Evolutionary conservation across 768 basidiomycete species (phyloP), one percentile per base, ranked within the genome.

Genomic region (Termitomyces sp.): DNA sequence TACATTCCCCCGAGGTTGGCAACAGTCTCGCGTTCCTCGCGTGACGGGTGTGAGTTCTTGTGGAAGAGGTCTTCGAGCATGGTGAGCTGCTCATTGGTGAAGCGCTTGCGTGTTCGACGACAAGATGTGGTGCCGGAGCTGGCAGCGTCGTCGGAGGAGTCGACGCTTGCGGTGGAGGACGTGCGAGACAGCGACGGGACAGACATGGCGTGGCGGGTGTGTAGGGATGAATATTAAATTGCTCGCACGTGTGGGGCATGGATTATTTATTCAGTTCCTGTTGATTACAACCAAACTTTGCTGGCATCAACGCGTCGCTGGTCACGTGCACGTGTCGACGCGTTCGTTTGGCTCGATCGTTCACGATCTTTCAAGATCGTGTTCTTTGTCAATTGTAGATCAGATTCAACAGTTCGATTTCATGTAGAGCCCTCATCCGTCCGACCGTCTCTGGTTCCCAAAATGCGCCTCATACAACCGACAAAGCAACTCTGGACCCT

Each of bases 11-110:
- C 83, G 11, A 81, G 73, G 40, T 67, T 74, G 9, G 86, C 86
- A 40, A 88, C 75, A 0, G 73, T 67, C 58, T 89, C 88, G 58
- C 88, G 82, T 58, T 89, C 83, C 56, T 84, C 84, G 33, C 88
- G 80, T n/a, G 85, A 85, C 5, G 88, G 88, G 64, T 89, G 88
- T 0, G 86, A 86, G 53, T 80, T 82, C 57, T 80, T 76, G 69
- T 86, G 86, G 64, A 84, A 89, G 41, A 89, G 79, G 57, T 85
- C 79, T 68, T 89, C 88, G 53, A 89, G 81, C 74, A 87, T 78
- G 59, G 80, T 80, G 63, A 89, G 80, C 70, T 89, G 88, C 15
- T 71, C 73, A 58, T 79, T 83, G 44, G 78, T 83, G 68, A 89
- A 89, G 2, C 88, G 77, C 66, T 86, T 88, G 36, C 88, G 81